These are phyloP conservation scores for Phialophora chinensis DNA, from an alignment of 2,329 filamentous ascomycete species.

Conservation along the genomic window DNA sequence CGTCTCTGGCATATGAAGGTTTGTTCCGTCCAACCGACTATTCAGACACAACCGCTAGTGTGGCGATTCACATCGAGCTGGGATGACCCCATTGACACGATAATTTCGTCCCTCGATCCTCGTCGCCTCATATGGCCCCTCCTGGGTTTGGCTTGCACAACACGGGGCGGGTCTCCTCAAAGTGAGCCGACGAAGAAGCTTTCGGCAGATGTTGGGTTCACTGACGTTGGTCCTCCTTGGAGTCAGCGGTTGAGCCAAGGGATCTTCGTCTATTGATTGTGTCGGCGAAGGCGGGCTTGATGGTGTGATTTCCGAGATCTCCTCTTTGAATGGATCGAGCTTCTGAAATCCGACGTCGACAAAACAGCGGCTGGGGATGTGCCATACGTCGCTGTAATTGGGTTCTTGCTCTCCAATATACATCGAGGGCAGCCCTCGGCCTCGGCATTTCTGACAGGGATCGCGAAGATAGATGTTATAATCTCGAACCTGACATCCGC, in stretches of 20 bases:
- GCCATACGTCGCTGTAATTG: slow-evolving; percentile 30
- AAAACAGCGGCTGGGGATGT: slow-evolving; percentile 37
- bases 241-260: slow-evolving; percentile 2
- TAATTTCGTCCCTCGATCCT: slow-evolving; percentile 29
- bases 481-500: slow-evolving; percentile 27
- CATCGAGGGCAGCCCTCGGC: slow-evolving; percentile 7
- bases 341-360: slow-evolving; percentile 36
- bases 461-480: slow-evolving; percentile 21
- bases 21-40: not conserved
- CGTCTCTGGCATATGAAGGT: not conserved
- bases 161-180: slow-evolving; percentile 25
- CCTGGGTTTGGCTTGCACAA: slow-evolving; percentile 21
- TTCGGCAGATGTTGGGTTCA: slow-evolving; percentile 15
- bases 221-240: slow-evolving; percentile 2
- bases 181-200: slow-evolving; percentile 25
- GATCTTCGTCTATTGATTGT: slow-evolving; percentile 12
- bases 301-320: slow-evolving; percentile 4
- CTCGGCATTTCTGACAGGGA: slow-evolving; percentile 30
- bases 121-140: slow-evolving; percentile 23
- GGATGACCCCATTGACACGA: slow-evolving; percentile 21
- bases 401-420: not conserved
- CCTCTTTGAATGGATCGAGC: slow-evolving; percentile 33
- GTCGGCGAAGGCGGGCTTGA: slow-evolving; percentile 13
- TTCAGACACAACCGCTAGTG: not conserved
- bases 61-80: slow-evolving; percentile 26